A percentile compares a stretch with the other conserved stretches of the same genome.
These are phyloP conservation scores for Lachnum nothofagi DNA, from an alignment of 2,329 filamentous ascomycete species.

Conservation along the genomic window DNA sequence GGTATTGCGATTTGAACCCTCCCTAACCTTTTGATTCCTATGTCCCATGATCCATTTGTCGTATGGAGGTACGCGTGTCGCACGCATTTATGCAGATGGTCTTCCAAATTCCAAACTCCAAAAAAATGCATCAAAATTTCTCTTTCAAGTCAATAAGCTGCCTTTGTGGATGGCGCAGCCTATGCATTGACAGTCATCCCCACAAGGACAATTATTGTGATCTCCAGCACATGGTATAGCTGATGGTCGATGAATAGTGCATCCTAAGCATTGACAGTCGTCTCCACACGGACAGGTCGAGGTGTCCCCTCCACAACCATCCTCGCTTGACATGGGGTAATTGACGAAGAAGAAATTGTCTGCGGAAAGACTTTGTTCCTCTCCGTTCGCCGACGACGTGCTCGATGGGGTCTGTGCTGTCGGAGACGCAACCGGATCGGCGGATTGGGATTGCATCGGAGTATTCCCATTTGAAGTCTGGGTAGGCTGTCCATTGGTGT, in stretches of 20 bases:
- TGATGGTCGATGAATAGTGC: slow-evolving; percentile 34
- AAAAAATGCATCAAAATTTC: not conserved
- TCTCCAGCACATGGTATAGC: not conserved
- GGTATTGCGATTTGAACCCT: too few relatives aligned
- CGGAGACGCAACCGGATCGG: slow-evolving; percentile 22
- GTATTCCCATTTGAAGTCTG: slow-evolving; percentile 7
- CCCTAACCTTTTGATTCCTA: too few relatives aligned
- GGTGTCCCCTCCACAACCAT: slow-evolving; percentile 46
- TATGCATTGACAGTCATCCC: not conserved
- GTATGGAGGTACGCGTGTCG: too few relatives aligned
- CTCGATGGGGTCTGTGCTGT: slow-evolving; percentile 28
- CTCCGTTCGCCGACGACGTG: slow-evolving; percentile 30
- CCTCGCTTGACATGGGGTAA: slow-evolving; percentile 43
- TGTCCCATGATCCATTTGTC: too few relatives aligned
- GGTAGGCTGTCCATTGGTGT: slow-evolving; percentile 13
- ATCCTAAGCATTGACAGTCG: slow-evolving; percentile 54
- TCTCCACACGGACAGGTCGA: slow-evolving; percentile 54
- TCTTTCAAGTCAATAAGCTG: not conserved
- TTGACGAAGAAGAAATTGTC: slow-evolving; percentile 57
- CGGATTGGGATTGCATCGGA: slow-evolving; percentile 7
- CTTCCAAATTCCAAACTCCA: not conserved
- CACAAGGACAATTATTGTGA: not conserved
- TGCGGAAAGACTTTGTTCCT: slow-evolving; percentile 45
- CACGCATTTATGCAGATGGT: not conserved
- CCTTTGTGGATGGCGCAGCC: not conserved